Conservation (phyloP, 148 eudicot genomes). For the Silene conica region DNA sequence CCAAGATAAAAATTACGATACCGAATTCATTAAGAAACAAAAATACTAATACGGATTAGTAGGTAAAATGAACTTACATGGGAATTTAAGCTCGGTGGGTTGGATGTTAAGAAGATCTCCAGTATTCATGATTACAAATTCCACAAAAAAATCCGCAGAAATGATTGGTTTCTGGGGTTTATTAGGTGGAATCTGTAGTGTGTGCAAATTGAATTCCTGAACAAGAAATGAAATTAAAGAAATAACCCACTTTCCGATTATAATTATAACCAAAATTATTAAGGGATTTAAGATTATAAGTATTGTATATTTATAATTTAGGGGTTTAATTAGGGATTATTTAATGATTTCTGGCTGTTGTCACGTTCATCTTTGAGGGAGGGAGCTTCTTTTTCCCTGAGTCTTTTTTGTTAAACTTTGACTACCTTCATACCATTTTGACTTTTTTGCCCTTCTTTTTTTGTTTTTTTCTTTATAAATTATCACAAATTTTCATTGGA, state of each 20-base stretch:
- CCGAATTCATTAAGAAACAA: not conserved
- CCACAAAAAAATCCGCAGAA: constrained; percentile 4
- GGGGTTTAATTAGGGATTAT: not conserved
- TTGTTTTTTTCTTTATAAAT: too few relatives aligned
- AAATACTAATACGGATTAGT: not conserved
- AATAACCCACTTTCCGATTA: not conserved
- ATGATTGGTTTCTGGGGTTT: not conserved
- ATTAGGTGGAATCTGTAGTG: not conserved
- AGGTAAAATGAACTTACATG: constrained; percentile 34
- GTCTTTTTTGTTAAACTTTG: constrained; percentile 27
- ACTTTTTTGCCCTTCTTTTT: constrained; percentile 9
- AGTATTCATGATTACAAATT: constrained; percentile 42
- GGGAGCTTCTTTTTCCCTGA: constrained; percentile 25
- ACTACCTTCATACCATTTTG: not conserved
- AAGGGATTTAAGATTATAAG: not conserved
- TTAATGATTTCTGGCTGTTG: constrained; percentile 5
- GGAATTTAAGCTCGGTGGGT: constrained; percentile 64
- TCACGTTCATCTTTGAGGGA: constrained; percentile 30
- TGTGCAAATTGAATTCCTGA: not conserved
- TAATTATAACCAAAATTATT: not conserved
- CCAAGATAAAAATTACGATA: not conserved
- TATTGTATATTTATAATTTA: not conserved
- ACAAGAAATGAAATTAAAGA: constrained; percentile 13
- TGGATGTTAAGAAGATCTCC: constrained; percentile 60
- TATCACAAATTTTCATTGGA: too few relatives aligned